phyloP scores from a whole-genome alignment of 768 basidiomycete genomes.

The Pleurotus eryngii region DNA sequence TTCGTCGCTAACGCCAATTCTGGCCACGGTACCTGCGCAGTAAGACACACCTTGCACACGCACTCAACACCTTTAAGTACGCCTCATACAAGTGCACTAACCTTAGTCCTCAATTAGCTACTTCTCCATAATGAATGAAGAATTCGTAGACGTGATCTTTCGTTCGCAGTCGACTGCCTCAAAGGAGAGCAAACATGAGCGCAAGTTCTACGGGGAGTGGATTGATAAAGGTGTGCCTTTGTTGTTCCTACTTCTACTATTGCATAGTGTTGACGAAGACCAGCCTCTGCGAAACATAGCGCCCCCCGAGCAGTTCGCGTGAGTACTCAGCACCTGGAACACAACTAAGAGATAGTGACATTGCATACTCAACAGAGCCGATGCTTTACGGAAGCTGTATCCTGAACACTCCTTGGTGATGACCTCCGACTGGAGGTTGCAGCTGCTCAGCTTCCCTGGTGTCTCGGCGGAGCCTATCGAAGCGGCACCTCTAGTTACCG shows the following conservation, averaged over 20 bases:
- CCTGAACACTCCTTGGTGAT: conserved; percentile 60
- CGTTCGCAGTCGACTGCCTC: not conserved
- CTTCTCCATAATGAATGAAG: not conserved
- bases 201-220: conserved; percentile 48
- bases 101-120: no score
- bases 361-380: conserved; percentile 25
- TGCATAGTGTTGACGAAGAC: not conserved
- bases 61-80: no score
- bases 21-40: no score
- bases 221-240: conserved; percentile 41
- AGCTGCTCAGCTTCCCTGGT: conserved; percentile 50
- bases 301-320: conserved; percentile 46
- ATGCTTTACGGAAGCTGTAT: conserved; percentile 54
- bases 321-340: conserved; percentile 8
- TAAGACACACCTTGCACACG: no score
- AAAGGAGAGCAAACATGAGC: not conserved
- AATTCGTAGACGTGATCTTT: not conserved
- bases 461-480: conserved; percentile 41
- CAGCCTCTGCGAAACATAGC: conserved; percentile 52
- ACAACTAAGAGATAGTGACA: no score
- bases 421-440: conserved; percentile 42
- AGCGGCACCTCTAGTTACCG: conserved; percentile 48
- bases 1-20: no score
- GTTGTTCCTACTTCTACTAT: not conserved
- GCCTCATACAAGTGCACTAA: no score